Conservation (phyloP, 2,329 filamentous ascomycete species). For the Trichoderma semiorbis region DNA sequence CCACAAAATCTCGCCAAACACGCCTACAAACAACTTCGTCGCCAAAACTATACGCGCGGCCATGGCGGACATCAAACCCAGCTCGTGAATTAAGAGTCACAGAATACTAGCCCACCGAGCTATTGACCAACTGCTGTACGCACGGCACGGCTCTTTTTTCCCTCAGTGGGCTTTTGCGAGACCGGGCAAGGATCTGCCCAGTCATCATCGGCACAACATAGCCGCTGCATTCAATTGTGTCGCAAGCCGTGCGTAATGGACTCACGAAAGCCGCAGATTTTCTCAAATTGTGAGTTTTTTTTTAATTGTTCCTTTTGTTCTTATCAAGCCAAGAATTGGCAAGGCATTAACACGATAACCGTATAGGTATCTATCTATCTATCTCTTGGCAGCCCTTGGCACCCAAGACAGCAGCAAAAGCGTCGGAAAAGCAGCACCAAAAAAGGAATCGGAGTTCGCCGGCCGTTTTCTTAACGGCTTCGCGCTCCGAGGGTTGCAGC, state of each 20-base stretch:
- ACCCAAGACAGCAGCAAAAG: not conserved
- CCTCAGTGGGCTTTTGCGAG: not conserved
- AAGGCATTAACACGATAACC: not conserved
- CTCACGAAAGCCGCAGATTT: not conserved
- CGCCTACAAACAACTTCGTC: constrained; percentile 31
- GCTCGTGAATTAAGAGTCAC: not conserved
- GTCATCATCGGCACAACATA: not conserved
- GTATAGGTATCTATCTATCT: not conserved
- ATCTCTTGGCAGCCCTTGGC: not conserved
- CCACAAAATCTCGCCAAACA: not conserved
- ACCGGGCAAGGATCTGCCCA: not conserved
- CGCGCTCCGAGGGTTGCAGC: not conserved
- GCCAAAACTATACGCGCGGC: constrained; percentile 31
- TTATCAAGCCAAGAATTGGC: not conserved
- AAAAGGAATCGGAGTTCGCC: not conserved
- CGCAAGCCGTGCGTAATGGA: not conserved
- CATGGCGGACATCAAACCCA: constrained; percentile 26
- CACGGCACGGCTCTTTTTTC: not conserved
- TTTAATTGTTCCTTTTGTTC: not conserved
- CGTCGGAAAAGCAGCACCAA: not conserved
- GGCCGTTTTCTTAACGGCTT: not conserved
- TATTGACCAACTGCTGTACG: not conserved
- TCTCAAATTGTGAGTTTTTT: not conserved
- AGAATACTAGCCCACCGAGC: not conserved
- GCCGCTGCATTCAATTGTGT: not conserved